Evolutionary conservation across 2,329 filamentous ascomycete species (phyloP).

Genomic region (Arthrobotrys pseudoclavata): DNA sequence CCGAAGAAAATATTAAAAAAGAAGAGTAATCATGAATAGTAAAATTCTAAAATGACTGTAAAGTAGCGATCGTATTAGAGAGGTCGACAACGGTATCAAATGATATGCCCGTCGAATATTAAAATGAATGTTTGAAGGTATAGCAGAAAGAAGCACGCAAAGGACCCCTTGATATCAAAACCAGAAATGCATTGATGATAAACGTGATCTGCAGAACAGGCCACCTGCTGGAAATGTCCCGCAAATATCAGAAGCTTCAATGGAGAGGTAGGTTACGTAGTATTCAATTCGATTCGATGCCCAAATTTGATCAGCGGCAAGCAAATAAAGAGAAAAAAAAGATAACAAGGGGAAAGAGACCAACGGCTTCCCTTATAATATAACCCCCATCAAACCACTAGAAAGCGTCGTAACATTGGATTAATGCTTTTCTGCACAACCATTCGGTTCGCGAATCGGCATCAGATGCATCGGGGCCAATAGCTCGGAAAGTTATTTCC

Average conservation of each 20-base stretch:
- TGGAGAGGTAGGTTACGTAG: neutral
- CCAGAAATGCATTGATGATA: neutral
- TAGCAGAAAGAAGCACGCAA: neutral
- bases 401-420: neutral
- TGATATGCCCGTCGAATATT: neutral
- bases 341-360: neutral
- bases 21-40: neutral
- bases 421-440: slow-evolving; percentile 20
- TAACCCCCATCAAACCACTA: neutral
- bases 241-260: slow-evolving; percentile 12
- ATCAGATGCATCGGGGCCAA: slow-evolving; percentile 12
- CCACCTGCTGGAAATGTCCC: neutral
- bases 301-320: neutral
- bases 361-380: slow-evolving; percentile 15
- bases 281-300: neutral
- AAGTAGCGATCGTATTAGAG: neutral
- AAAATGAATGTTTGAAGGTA: neutral
- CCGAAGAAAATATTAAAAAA: neutral
- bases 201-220: slow-evolving; percentile 1
- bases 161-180: neutral
- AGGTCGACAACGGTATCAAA: neutral
- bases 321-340: neutral
- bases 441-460: slow-evolving; percentile 35
- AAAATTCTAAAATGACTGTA: slow-evolving; percentile 7
- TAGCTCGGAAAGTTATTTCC: slow-evolving; percentile 2